Percentiles rank a stretch among this genome's conserved stretches.
Evolutionary conservation across 116 monocot genomes (phyloP).

Genomic region (Trichopus zeylanicus): DNA sequence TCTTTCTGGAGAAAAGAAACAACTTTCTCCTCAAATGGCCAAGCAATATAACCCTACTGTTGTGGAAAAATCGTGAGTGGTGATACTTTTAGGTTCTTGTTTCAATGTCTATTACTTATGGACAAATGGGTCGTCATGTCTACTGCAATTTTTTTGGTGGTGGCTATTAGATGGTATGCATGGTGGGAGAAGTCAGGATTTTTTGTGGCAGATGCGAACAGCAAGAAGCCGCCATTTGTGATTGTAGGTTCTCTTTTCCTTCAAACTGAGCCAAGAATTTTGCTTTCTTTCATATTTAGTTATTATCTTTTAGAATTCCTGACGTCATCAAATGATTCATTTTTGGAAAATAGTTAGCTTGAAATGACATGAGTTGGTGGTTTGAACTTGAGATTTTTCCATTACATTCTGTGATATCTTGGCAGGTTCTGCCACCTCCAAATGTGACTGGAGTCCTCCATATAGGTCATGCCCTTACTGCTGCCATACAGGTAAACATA

Average conservation of each 20-base stretch:
- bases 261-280: background rate
- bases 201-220: conserved; percentile 67
- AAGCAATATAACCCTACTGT: conserved; percentile 83
- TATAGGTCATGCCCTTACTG: conserved; percentile 93
- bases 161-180: conserved; percentile 54
- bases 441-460: conserved; percentile 89
- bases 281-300: background rate
- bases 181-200: conserved; percentile 82
- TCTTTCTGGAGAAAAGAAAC: conserved; percentile 65
- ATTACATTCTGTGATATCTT: background rate
- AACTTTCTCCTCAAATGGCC: conserved; percentile 67
- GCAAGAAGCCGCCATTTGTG: conserved; percentile 72
- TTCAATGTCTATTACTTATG: background rate
- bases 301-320: no score
- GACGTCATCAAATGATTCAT: no score
- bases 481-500: conserved; percentile 62
- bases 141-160: background rate
- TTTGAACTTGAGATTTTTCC: background rate
- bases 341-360: background rate
- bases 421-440: conserved; percentile 76
- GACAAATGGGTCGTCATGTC: background rate
- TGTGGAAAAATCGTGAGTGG: conserved; percentile 80
- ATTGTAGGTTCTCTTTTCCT: conserved; percentile 45
- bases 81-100: background rate
- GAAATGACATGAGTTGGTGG: no score